phyloP scores from a whole-genome alignment of 2,329 filamentous ascomycete species.

The Rhynchosporium secalis region DNA sequence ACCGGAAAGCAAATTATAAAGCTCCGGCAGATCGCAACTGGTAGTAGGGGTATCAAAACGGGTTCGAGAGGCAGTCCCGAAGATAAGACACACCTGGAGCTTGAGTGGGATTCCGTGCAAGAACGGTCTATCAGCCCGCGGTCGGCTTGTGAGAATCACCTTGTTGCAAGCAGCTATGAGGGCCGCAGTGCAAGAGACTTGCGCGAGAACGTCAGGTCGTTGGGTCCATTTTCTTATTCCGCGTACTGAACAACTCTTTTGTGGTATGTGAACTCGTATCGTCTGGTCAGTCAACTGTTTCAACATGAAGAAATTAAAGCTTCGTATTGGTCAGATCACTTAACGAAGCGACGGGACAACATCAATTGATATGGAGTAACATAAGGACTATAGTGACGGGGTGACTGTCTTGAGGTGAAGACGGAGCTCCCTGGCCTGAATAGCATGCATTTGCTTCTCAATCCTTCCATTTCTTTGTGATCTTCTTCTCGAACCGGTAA shows the following conservation, averaged over 20 bases:
- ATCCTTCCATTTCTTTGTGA: not conserved
- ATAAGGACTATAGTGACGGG: not conserved
- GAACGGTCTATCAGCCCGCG: not conserved
- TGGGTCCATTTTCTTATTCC: not conserved
- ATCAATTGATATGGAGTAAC: not conserved
- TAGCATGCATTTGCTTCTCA: not conserved
- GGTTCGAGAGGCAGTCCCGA: not conserved
- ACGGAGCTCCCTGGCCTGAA: not conserved
- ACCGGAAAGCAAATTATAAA: not conserved
- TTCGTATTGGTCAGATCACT: not conserved
- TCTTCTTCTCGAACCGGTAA: too few relatives aligned
- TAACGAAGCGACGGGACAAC: not conserved
- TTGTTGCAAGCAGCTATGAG: not conserved
- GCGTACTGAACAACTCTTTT: not conserved
- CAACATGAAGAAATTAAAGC: not conserved
- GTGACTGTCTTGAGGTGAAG: not conserved
- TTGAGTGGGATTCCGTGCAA: not conserved
- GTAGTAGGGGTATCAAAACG: not conserved
- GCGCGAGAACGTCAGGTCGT: not conserved
- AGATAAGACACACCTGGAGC: not conserved
- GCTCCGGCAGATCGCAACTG: not conserved
- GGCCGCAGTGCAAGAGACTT: not conserved
- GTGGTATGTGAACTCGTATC: slow-evolving; percentile 2
- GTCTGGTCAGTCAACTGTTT: not conserved
- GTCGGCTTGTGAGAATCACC: not conserved